Percentiles rank a stretch among this genome's conserved stretches.
Evolutionary conservation across 768 basidiomycete species (phyloP).

Genomic region (Tulasnella sp.): DNA sequence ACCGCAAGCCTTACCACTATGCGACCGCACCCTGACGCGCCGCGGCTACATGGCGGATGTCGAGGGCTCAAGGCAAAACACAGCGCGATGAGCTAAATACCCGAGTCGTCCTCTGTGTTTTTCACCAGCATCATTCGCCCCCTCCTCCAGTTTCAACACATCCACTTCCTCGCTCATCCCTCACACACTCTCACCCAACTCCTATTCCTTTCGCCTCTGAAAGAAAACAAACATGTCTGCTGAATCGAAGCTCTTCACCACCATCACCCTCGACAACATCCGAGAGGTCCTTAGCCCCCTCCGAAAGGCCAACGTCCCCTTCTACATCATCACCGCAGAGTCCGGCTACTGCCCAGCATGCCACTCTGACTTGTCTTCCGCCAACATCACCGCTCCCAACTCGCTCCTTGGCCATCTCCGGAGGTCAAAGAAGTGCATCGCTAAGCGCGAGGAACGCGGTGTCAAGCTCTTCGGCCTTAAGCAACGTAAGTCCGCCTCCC

Average conservation of each 20-base stretch:
- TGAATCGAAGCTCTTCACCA: slow-evolving; percentile 29
- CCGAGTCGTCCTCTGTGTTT: not conserved
- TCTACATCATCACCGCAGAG: slow-evolving; percentile 29
- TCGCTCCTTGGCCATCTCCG: slow-evolving; percentile 27
- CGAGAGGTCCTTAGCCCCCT: slow-evolving; percentile 10
- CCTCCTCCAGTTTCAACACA: slow-evolving; percentile 14
- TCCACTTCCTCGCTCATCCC: slow-evolving; percentile 11
- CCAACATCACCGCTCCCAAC: slow-evolving; percentile 29
- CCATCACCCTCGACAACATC: slow-evolving; percentile 29
- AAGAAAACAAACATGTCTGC: slow-evolving; percentile 20
- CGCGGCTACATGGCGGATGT: slow-evolving; percentile 18
- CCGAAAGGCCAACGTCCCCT: not conserved
- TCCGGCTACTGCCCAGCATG: slow-evolving; percentile 29
- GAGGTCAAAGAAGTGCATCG: slow-evolving; percentile 27
- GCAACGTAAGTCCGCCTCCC: slow-evolving; percentile 26
- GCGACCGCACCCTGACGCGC: not conserved
- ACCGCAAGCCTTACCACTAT: not conserved
- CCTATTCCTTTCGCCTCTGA: not conserved
- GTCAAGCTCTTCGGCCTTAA: slow-evolving; percentile 27
- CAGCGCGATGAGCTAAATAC: slow-evolving; percentile 21
- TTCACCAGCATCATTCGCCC: slow-evolving; percentile 16
- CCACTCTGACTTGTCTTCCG: slow-evolving; percentile 28
- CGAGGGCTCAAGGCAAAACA: not conserved
- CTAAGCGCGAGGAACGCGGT: slow-evolving; percentile 23
- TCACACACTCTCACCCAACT: slow-evolving; percentile 15